Conservation (phyloP, 768 basidiomycete genomes). For the Agaricus sinodeliciosus region DNA sequence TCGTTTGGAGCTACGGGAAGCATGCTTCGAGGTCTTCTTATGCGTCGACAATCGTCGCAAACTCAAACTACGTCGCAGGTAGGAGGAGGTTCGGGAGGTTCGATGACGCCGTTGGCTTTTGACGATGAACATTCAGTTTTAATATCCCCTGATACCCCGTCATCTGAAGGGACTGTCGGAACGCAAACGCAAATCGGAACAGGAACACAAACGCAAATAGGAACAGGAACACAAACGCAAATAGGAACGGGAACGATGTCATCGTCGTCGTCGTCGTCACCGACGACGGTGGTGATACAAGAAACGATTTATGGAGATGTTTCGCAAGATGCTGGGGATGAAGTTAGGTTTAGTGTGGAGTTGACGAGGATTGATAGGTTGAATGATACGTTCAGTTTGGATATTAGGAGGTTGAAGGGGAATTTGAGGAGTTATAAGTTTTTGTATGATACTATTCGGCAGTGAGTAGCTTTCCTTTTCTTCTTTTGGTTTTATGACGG, state of each 20-base stretch:
- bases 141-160: slow-evolving; percentile 12
- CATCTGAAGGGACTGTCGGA: not conserved
- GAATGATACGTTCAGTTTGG: slow-evolving; percentile 86
- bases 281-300: slow-evolving; percentile 19
- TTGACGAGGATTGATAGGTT: slow-evolving; percentile 85
- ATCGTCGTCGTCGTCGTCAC: not conserved
- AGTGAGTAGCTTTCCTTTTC: slow-evolving; percentile 44
- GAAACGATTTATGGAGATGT: slow-evolving; percentile 73
- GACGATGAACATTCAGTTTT: slow-evolving; percentile 43
- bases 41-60: slow-evolving; percentile 88
- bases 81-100: slow-evolving; percentile 15
- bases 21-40: slow-evolving; percentile 82
- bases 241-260: not conserved
- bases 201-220: too few relatives aligned
- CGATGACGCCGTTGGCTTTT: slow-evolving; percentile 30
- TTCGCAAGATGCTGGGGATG: slow-evolving; percentile 83
- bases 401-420: slow-evolving; percentile 89
- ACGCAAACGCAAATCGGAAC: too few relatives aligned
- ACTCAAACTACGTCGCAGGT: slow-evolving; percentile 39
- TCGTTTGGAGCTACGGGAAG: slow-evolving; percentile 63
- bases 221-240: too few relatives aligned
- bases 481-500: not conserved
- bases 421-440: slow-evolving; percentile 91
- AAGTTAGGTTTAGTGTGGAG: slow-evolving; percentile 95
- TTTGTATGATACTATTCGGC: slow-evolving; percentile 80